Percentiles rank a stretch among this genome's conserved stretches.
Conservation (phyloP, 2,329 filamentous ascomycete genomes). For the Colletotrichum chrysophilum region DNA sequence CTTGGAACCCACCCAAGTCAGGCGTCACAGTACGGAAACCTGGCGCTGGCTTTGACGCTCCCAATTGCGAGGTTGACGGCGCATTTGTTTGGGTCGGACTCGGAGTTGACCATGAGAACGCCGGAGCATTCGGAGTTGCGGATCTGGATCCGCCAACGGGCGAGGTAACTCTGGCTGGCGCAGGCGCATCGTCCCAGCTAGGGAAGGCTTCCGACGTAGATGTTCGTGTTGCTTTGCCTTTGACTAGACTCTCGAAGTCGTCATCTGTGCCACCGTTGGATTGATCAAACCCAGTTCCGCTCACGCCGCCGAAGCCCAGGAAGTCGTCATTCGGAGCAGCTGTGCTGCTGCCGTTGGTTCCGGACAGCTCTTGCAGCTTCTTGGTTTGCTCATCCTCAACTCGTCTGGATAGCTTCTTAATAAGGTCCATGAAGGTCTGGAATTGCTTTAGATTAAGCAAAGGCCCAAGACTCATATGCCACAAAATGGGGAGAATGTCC, state of each 20-base stretch:
- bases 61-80: conserved; percentile 33
- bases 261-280: conserved; percentile 62
- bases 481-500: conserved; percentile 88
- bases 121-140: conserved; percentile 47
- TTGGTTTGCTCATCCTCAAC: conserved; percentile 89
- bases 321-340: conserved; percentile 66
- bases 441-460: conserved; percentile 89
- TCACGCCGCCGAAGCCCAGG: conserved; percentile 72
- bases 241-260: conserved; percentile 90
- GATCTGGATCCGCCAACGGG: conserved; percentile 35
- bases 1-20: conserved; percentile 59
- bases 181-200: conserved; percentile 55
- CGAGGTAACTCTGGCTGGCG: conserved; percentile 37
- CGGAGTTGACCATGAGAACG: conserved; percentile 71
- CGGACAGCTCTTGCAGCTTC: conserved; percentile 85
- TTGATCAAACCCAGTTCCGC: conserved; percentile 61
- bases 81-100: conserved; percentile 41
- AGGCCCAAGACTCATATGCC: conserved; percentile 90
- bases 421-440: conserved; percentile 86
- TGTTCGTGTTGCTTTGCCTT: conserved; percentile 63
- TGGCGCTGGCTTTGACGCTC: conserved; percentile 42
- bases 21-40: conserved; percentile 64
- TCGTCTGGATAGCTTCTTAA: conserved; percentile 77
- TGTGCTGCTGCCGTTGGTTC: conserved; percentile 56
- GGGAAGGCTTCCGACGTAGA: conserved; percentile 42